Evolutionary conservation across 2,329 filamentous ascomycete species (phyloP), one percentile per base, ranked within the genome.

Genomic region (Botryotinia calthae): DNA sequence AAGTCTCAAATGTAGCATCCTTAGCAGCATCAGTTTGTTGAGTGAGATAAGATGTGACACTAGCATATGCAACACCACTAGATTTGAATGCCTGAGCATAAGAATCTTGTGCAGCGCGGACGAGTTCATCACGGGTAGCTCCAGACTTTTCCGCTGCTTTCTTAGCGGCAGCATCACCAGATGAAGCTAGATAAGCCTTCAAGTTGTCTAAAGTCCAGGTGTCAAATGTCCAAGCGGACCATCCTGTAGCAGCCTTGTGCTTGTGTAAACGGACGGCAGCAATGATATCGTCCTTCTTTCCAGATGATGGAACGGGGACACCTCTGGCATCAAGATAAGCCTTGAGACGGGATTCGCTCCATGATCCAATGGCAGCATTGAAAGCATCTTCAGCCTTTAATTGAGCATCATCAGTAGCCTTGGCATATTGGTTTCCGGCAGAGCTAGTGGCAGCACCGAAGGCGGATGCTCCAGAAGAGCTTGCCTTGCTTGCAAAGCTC

Each of bases 321-420:
- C 92, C 91, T 73, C 93, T 91, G 14, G 92, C 88, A 80, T 95
- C 93, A 9, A 95, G 87, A 79, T 90, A 95, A 2, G 88, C 88
- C 85, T 95, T 95, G 58, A 95, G 86, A 28, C 92, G 89, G 72
- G 77, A 93, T 54, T 94, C 89, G 5, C 91, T 93, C 93, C 93
- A 95, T 1, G 84, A 83, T 37, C 84, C 82, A 70, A 90, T 82
- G 10, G 87, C 89, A 51, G 84, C 78, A 80, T 93, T 86, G 81
- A 95, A 95, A 0, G 88, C 88, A 75, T 93, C 88, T 62, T 91
- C 87, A 5, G 84, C 85, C 76, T 89, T 90, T 51, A 89, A 81
- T 16, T 86, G 85, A 1, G 87, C 90, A 78, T 89, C 87, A 73
- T 94, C 88, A 7, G 93, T 95, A 14, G 93, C 93, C 81, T 90